Percentiles rank a stretch among this genome's conserved stretches.
Conservation (phyloP, 2,329 filamentous ascomycete species). For the Fusarium sp. region DNA sequence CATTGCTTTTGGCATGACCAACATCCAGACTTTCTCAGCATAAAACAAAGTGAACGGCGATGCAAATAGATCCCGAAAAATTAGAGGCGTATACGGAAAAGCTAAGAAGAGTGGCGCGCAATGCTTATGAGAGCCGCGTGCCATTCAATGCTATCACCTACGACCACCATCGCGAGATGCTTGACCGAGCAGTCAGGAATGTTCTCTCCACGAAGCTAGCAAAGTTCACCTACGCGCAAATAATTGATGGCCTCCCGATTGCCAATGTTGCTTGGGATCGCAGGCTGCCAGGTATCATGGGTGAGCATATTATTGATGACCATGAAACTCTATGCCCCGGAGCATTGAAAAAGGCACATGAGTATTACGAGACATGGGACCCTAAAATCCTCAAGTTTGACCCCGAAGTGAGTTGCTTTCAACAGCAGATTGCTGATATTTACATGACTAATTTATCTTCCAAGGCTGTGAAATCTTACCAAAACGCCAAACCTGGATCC, state of each 20-base stretch:
- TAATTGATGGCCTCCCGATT: constrained; percentile 36
- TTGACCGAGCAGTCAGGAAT: constrained; percentile 13
- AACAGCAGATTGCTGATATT: accelerated
- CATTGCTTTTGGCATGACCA: too few relatives aligned
- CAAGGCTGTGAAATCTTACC: constrained; percentile 1
- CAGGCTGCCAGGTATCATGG: constrained; percentile 22
- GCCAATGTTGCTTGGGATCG: constrained; percentile 28
- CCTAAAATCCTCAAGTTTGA: constrained; percentile 22
- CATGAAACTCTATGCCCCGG: constrained; percentile 25
- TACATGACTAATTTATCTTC: accelerated
- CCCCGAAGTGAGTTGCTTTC: constrained; percentile 5
- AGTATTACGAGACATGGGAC: constrained; percentile 17
- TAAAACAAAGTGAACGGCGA: too few relatives aligned
- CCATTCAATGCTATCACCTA: constrained; percentile 6
- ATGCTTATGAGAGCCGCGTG: background rate
- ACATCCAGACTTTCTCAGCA: too few relatives aligned
- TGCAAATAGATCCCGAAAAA: constrained; percentile 14
- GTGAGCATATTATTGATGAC: constrained; percentile 31
- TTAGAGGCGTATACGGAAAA: background rate
- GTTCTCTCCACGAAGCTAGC: constrained; percentile 17
- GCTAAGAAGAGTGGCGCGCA: background rate
- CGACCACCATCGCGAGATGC: background rate
- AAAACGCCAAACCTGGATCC: background rate
- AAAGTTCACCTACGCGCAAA: constrained; percentile 32
- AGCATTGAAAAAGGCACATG: background rate